Base-by-base conservation (phyloP, 1,284 basidiomycete species). In the Inonotus obliquus region DNA sequence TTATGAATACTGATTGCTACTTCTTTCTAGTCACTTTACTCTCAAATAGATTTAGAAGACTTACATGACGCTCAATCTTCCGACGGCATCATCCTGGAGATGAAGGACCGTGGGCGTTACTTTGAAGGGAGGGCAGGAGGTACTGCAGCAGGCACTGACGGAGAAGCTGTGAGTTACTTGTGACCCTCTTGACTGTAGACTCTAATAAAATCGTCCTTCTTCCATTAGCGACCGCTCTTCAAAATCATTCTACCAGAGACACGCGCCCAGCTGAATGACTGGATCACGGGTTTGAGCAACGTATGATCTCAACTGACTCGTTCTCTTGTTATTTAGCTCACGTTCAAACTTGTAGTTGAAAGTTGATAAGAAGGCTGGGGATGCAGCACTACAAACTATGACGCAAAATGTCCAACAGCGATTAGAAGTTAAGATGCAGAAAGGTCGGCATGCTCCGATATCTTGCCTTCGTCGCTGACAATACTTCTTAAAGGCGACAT, bases 11-110 rank as follows among this genome's bases (percentile, higher is more conserved):
- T 19, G 51, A 37, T 6, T 19, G 25, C 10, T 10, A 45, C 21
- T 49, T 57, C 48, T 60, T 45, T 59, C 29, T 37, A 67, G 70
- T 68, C 76, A 76, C 48, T 75, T 77, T 89, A 90, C 64, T 74
- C 81, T 10, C 87, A 92, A 69, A 90, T 98, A 62, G 91, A 95
- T 63, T 79, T 96, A 19, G 89, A 92, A 57, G 96, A 98, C 70
- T 78, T 99, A 29, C 87, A 86, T 67, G 87, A 89, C 55, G 80
- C 84, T 4, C 80, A 85, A 57, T 70, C 78, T 0, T 81, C 85
- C 0, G 71, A 78, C 7, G 92, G 91, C 1, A 91, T 97, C 32
- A 72, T 87, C 1, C 79, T 98, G 38, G 86, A 96, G 66, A 93
- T 98, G 82, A 82, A 88, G 73, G 86, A 91, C 70, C 79, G 86